Evolutionary conservation across 495 filamentous ascomycete species (phyloP), one percentile per base, ranked within the genome.

Genomic region (Lophium mytilinum): DNA sequence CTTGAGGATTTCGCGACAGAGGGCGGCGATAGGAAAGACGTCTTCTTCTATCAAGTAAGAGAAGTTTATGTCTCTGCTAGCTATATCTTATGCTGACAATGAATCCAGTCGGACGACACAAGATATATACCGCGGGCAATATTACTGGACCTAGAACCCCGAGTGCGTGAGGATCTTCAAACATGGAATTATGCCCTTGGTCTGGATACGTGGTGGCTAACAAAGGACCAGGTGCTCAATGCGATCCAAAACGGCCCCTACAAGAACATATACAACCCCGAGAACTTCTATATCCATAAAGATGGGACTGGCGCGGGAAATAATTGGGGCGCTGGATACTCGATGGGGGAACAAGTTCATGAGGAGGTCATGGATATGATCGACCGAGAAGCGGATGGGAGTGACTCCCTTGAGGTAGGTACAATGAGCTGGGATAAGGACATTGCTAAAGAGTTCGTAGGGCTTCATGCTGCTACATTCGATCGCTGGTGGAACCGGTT

Each of bases 321-420:
- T 70, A 97, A 96, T 70, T 98, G 93, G 93, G 93, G 88, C 56
- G 85, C 91, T 61, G 93, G 93, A 15, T 97, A 97, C 73, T 81
- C 89, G 42, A 85, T 86, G n/a, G 93, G 90, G 58, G 90, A 96
- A 68, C 75, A 76, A 33, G 90, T 98, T 17, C 88, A 96, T 61
- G 93, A 98, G 67, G 93, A 97, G 69, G 88, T 98, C 53, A 88
- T 97, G 77, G 93, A 98, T 70, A 98, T 98, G 91, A 96, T 98
- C 63, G 94, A 98, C 71, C 86, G 93, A 54, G 93, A 98, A 71
- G 93, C 93, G 15, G 93, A 98, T 71, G 93, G 93, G 18, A 96
- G 91, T 73, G 93, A 98, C 69, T 96, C 90, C 37, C 76, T 98
- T 19, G 93, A 98, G 77, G 87, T 89, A 37, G 4, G 60, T 30